Evolutionary conservation across 2,329 filamentous ascomycete species (phyloP).

Genomic region (Ceratocystis huliohia): DNA sequence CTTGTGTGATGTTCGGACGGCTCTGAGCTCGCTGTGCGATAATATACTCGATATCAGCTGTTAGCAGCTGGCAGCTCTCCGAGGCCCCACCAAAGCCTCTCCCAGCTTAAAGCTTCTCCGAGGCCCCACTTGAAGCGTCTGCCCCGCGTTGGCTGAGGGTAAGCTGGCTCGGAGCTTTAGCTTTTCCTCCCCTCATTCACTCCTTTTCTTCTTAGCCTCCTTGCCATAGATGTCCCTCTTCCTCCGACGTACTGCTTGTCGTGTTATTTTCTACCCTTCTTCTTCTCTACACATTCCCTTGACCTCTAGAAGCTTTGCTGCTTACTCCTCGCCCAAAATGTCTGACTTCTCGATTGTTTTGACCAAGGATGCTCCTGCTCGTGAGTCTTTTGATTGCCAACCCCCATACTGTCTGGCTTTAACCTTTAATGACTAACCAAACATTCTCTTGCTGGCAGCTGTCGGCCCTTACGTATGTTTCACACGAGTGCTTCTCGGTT

Average conservation of each 20-base stretch:
- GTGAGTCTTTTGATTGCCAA: slow-evolving; percentile 31
- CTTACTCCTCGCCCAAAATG: slow-evolving; percentile 15
- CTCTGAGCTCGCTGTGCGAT: neutral
- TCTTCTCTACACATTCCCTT: neutral
- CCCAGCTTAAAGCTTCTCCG: neutral
- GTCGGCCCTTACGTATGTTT: slow-evolving; percentile 50
- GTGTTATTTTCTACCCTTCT: neutral
- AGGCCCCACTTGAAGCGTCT: slow-evolving; percentile 7
- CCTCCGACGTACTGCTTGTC: slow-evolving; percentile 5
- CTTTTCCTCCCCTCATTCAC: neutral
- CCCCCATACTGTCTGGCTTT: no score
- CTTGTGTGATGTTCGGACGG: neutral
- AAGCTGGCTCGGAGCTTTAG: slow-evolving; percentile 17
- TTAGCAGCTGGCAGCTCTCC: neutral
- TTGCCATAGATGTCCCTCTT: slow-evolving; percentile 11
- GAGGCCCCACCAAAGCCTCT: slow-evolving; percentile 11
- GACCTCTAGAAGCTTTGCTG: slow-evolving; percentile 12
- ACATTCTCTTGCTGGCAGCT: slow-evolving; percentile 30
- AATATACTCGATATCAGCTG: neutral
- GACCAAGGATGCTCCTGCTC: slow-evolving; percentile 46
- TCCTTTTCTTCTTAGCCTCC: neutral
- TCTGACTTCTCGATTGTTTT: slow-evolving; percentile 32
- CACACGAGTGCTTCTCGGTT: no score
- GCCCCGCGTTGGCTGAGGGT: slow-evolving; percentile 12
- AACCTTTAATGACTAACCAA: neutral